Conservation (phyloP, 768 basidiomycete genomes). For the Tulasnella sp. region DNA sequence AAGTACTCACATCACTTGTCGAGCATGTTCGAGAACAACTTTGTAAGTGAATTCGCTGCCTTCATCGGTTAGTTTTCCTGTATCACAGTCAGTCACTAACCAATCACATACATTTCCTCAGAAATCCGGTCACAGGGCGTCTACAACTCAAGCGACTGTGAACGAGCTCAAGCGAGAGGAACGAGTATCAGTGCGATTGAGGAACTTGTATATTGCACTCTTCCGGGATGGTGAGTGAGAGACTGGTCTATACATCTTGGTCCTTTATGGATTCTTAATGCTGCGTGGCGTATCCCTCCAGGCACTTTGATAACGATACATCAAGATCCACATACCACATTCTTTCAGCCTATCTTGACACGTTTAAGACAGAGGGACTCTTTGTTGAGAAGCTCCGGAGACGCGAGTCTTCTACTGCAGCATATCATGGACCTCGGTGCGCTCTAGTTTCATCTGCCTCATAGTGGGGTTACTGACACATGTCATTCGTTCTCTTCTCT, state of each 20-base stretch:
- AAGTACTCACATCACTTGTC: conserved; percentile 1
- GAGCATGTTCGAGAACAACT: conserved; percentile 4
- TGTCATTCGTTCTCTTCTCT: too few relatives aligned
- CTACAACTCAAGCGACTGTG: conserved; percentile 13
- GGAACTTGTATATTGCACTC: conserved; percentile 59
- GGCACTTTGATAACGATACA: conserved; percentile 56
- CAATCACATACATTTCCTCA: background rate
- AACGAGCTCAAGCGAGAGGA: conserved; percentile 41
- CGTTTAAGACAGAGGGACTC: conserved; percentile 48
- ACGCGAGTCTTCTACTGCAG: conserved; percentile 58
- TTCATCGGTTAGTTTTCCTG: too few relatives aligned
- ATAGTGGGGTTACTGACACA: too few relatives aligned
- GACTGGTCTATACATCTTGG: too few relatives aligned
- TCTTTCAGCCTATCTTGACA: conserved; percentile 42
- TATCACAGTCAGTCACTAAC: too few relatives aligned
- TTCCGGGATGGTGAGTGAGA: conserved; percentile 42
- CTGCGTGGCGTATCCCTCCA: conserved; percentile 19
- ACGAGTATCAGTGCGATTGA: conserved; percentile 46
- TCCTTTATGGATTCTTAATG: too few relatives aligned
- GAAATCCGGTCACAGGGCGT: background rate
- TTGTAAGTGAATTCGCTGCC: background rate
- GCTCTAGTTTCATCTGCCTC: too few relatives aligned
- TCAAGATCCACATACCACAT: conserved; percentile 34
- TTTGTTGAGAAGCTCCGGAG: conserved; percentile 47
- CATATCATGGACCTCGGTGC: conserved; percentile 34